Evolutionary conservation across 768 basidiomycete genomes (phyloP), one percentile per base, ranked within the genome.

Genomic region (Thelephora ganbajun): DNA sequence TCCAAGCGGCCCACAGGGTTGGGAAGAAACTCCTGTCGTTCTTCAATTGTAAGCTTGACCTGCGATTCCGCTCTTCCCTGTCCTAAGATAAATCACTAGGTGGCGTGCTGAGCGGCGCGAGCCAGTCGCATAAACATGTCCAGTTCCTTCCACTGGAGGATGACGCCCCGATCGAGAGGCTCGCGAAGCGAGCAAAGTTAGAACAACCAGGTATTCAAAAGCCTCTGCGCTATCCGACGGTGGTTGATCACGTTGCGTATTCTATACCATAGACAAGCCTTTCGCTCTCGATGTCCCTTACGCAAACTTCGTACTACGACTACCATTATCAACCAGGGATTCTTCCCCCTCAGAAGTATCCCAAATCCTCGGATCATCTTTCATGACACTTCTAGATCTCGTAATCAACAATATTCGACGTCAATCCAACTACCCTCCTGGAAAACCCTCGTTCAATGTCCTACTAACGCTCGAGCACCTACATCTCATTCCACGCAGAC

Each of bases 91-190:
- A 45, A 43, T 30, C 14, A 33, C 6, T 42, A 88, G 86, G 85
- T 54, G 87, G 87, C 5, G 69, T 76, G 23, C 68, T 70, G 47
- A 88, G 85, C 49, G 91, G 91, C 22, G 90, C 92, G 11, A 91
- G 88, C 59, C 92, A 96, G 64, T 69, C 74, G 2, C 90, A 93
- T 65, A 90, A 93, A 57, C 92, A 96, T 59, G 54, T 93, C n/a
- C 91, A 94, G 61, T 81, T 93, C 52, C 63, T 93, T 33, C 81
- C 87, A 33, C 58, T 77, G 14, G 72, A 73, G 9, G 66, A 65
- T 35, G 83, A 78, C 1, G 83, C 86, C 12, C 92, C 92, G 0
- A 70, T 92, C 20, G 91, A 93, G 62, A 66, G 62, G 48, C 68
- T 90, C 46, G 80, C 86, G 4, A 69, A 69, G 54, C 63, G 65